Base-by-base conservation (phyloP, 2,329 filamentous ascomycete species). In the Sordariomycetes sp. region DNA sequence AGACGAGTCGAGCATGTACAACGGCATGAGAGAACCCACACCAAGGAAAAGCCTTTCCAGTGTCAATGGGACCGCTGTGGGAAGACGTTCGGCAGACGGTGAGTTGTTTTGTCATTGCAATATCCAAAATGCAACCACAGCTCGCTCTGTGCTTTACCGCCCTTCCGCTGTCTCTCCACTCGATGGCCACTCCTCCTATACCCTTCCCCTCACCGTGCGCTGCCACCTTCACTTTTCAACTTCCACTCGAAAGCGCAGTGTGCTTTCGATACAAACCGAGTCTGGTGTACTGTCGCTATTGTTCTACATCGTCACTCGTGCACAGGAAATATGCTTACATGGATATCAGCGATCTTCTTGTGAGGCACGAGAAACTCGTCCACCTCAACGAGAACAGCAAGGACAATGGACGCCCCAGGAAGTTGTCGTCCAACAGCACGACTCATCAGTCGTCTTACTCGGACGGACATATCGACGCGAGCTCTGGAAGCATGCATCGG, bases 1-100 rank as follows among this genome's bases (percentile, higher is more conserved):
- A 76, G 73, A 53, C 72, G 74, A 46, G 72, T 78, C 44, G 74
- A 79, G 53, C 74, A 79, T 55, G 71, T 79, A 34, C 72, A 78
- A 53, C 64, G 74, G 49, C 74, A 79, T 51, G 72, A 77, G 53
- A 66, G 73, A 42, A 77, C 72, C 21, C 74, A 79, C 54, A 79
- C 74, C 44, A 78, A 78, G 47, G 74, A 78, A 56, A 78, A 78
- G 52, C 74, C 74, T 8, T 79, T 78, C 49, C 64, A 68, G 33
- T 79, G 74, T 45, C 61, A 48, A 41, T 75, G 72, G 69, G 65
- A 66, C 48, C 64, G 68, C 27, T 79, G 74, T 54, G 72, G 73
- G 32, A 77, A 77, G 57, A 74, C 67, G 2, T 79, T 78, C 57
- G 72, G 72, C 48, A 61, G 74, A 59, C 64, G 72, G 73, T 78